Evolutionary conservation across 2,329 filamentous ascomycete species (phyloP), one percentile per base, ranked within the genome.

Genomic region (Polytolypa hystricis): DNA sequence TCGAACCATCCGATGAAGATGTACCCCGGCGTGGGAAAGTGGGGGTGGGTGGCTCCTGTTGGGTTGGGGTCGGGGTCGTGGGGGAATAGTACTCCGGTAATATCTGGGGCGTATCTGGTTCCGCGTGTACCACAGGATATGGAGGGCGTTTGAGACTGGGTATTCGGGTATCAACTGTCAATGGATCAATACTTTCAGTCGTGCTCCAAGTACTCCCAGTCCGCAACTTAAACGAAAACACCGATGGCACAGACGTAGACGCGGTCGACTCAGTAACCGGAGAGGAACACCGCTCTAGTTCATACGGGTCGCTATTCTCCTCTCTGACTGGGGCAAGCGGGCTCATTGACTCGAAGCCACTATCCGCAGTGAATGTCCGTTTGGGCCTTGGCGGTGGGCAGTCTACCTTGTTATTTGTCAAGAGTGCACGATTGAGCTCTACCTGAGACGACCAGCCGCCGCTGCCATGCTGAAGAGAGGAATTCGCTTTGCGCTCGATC

Each of bases 401-500:
- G n/a, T n/a, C n/a, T n/a, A n/a, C n/a, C n/a, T 12, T 7, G 10
- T 19, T 38, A 9, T 18, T 17, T 14, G 21, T 31, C 10, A 38
- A 15, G 2, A 38, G 29, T 11, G 35, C 20, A 12, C 30, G 21
- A 11, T 38, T 38, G 7, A 38, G 29, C 16, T 20, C 35, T 8
- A 33, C 20, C 12, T 38, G 19, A 14, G 15, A 30, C 14, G 25
- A 20, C 17, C 37, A 33, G 25, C 23, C 33, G 7, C 36, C 40
- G 9, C 28, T 40, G 3, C 42, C 26, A 21, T 39, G 37, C 14
- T 44, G 42, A 27, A 34, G 37, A 9, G 33, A 42, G 4, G 28
- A 35, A 21, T 28, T 44, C 4, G 31, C 38, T 15, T 39, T 42
- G 9, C 40, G 25, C 12, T 44, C 34, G 14, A 42, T 42, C 15